Conservation (phyloP, 2,329 filamentous ascomycete species). For the Fusarium phyllophilum region DNA sequence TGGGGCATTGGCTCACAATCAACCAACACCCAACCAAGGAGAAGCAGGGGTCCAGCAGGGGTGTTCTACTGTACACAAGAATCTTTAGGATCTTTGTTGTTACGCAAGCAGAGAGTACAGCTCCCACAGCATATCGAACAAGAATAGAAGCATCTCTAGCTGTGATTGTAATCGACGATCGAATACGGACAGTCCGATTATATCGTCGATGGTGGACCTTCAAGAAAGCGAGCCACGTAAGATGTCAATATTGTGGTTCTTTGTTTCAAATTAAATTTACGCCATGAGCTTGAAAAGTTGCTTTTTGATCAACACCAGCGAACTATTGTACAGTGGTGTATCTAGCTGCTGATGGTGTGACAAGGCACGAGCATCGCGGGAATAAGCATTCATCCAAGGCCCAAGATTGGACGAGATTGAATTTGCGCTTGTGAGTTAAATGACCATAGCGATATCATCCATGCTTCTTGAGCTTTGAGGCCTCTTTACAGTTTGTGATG, state of each 20-base stretch:
- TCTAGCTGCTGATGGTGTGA: slow-evolving; percentile 33
- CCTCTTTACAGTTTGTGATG: slow-evolving; percentile 7
- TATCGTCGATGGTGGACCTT: slow-evolving; percentile 18
- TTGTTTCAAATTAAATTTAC: slow-evolving; percentile 38
- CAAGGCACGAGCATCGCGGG: slow-evolving; percentile 33
- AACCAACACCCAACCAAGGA: slow-evolving; percentile 8
- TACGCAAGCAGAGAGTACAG: slow-evolving; percentile 8
- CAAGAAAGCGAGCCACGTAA: slow-evolving; percentile 17
- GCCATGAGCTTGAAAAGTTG: slow-evolving; percentile 32
- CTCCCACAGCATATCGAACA: background rate
- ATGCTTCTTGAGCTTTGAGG: slow-evolving; percentile 19
- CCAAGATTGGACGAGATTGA: slow-evolving; percentile 35
- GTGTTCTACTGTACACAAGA: background rate
- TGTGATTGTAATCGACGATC: slow-evolving; percentile 7
- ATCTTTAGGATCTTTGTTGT: background rate
- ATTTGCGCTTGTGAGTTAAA: background rate
- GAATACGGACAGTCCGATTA: background rate
- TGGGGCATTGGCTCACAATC: slow-evolving; percentile 20
- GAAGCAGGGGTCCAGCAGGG: slow-evolving; percentile 21
- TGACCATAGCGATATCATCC: slow-evolving; percentile 30
- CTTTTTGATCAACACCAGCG: slow-evolving; percentile 35
- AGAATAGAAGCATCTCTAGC: slow-evolving; percentile 3
- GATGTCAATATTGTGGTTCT: slow-evolving; percentile 34
- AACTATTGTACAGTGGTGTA: background rate
- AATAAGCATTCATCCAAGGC: slow-evolving; percentile 31